These are phyloP conservation scores for Daldinia grandis DNA, from an alignment of 495 filamentous ascomycete species.

Conservation along the genomic window DNA sequence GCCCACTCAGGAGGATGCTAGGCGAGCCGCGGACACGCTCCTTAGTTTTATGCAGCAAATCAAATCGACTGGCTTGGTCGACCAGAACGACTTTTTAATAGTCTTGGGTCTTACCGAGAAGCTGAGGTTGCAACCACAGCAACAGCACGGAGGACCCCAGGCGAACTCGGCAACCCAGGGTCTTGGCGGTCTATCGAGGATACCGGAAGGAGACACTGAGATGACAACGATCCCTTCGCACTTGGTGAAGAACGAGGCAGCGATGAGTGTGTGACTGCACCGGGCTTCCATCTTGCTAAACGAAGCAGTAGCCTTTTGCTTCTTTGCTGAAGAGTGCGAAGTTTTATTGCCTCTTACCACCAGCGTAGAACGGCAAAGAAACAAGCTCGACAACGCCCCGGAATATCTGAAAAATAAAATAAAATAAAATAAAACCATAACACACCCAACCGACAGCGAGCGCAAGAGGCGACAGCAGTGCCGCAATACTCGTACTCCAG, in stretches of 20 bases:
- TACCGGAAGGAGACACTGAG: conserved; percentile 68
- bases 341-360: neutral
- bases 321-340: conserved; percentile 1
- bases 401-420: too few relatives aligned
- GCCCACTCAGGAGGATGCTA: conserved; percentile 90
- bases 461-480: neutral
- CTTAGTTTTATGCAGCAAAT: conserved; percentile 85
- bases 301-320: neutral
- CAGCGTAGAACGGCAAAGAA: neutral
- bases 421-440: too few relatives aligned
- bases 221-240: conserved; percentile 48
- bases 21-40: conserved; percentile 83
- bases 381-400: conserved; percentile 1
- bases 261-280: conserved; percentile 37
- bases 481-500: conserved; percentile 9
- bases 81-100: conserved; percentile 83
- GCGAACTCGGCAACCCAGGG: conserved; percentile 57
- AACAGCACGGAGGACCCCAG: conserved; percentile 49
- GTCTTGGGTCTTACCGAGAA: conserved; percentile 89
- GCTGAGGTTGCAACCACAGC: conserved; percentile 71
- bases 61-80: conserved; percentile 70
- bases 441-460: conserved; percentile 20
- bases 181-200: conserved; percentile 73
- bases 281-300: neutral
- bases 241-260: conserved; percentile 63